Conservation (phyloP, 2,329 filamentous ascomycete species). For the Penicillium olsonii region DNA sequence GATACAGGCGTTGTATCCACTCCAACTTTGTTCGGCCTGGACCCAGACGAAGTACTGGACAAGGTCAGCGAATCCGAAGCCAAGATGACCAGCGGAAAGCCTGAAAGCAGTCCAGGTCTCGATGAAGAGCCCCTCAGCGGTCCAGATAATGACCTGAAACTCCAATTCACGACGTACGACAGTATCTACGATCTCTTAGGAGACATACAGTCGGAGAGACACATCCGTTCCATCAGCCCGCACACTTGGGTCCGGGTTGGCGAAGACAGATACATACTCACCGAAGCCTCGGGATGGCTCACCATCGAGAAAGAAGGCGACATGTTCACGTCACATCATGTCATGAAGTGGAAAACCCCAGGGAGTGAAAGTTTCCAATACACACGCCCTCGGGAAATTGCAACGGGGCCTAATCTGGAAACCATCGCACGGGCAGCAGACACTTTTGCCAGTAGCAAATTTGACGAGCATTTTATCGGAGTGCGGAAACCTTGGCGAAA, state of each 20-base stretch:
- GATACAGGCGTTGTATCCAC: slow-evolving; percentile 84
- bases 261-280: slow-evolving; percentile 70
- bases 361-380: slow-evolving; percentile 55
- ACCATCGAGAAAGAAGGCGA: slow-evolving; percentile 46
- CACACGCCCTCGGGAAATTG: slow-evolving; percentile 68
- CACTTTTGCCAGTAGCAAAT: slow-evolving; percentile 70
- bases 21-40: slow-evolving; percentile 88
- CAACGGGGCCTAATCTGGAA: slow-evolving; percentile 64
- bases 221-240: slow-evolving; percentile 74
- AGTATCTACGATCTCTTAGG: slow-evolving; percentile 88
- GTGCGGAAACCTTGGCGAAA: slow-evolving; percentile 70
- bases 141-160: slow-evolving; percentile 43
- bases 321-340: slow-evolving; percentile 36
- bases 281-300: slow-evolving; percentile 63
- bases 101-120: not conserved
- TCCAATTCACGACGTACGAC: slow-evolving; percentile 88
- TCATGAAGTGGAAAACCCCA: slow-evolving; percentile 31
- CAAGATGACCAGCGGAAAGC: slow-evolving; percentile 48
- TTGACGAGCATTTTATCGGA: slow-evolving; percentile 67
- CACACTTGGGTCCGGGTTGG: slow-evolving; percentile 81
- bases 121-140: slow-evolving; percentile 25
- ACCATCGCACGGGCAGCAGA: slow-evolving; percentile 84
- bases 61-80: slow-evolving; percentile 66
- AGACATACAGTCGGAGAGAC: slow-evolving; percentile 74
- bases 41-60: slow-evolving; percentile 75